Evolutionary conservation across 2,329 filamentous ascomycete genomes (phyloP), one percentile per base, ranked within the genome.

Genomic region (Aspergillus nomiae): DNA sequence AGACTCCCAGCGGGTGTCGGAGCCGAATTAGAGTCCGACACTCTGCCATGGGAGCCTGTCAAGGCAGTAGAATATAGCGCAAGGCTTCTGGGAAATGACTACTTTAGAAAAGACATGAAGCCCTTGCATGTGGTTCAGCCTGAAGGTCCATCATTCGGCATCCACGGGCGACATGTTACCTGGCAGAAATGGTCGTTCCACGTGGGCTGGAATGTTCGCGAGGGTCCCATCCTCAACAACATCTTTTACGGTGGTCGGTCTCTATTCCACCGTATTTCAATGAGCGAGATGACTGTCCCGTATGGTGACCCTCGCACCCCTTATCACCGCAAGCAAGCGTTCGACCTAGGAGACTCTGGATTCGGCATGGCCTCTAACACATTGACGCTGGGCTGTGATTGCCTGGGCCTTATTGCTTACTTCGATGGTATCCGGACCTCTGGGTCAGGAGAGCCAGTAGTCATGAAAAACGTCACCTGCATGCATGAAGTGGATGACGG

Each of bases 401-500:
- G 89, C 71, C 78, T 91, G 0, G 89, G 89, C 9, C 81, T 82
- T 3, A 89, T 89, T 69, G 86, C 88, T 68, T 87, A 87, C 62
- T 83, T 91, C 62, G 85, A 86, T 56, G 81, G 41, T 9, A 19
- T 57, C 78, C 6, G 79, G 85, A 30, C 77, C 85, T 45, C 78
- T 83, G 2, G 78, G 81, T 41, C 72, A 81, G 88, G 88, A 36
- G 34, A 36, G 14, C 34, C 34, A 36, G 34, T 36, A 16, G 34
- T 36, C 34, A 36, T 51, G 48, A 30, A 51, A 7, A 1, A 90
- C 65, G 87, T 89, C 7, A 80, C 90, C 60, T 91, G 89, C 69
- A 77, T 91, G 4, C 89, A 91, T 70, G 89, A 91, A 73, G 86
- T 90, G 70, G 89, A 91, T 68, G 85, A 86, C 59, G 89, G 89